Base-by-base conservation (phyloP, 495 filamentous ascomycete genomes). In the Xylaria grammica region DNA sequence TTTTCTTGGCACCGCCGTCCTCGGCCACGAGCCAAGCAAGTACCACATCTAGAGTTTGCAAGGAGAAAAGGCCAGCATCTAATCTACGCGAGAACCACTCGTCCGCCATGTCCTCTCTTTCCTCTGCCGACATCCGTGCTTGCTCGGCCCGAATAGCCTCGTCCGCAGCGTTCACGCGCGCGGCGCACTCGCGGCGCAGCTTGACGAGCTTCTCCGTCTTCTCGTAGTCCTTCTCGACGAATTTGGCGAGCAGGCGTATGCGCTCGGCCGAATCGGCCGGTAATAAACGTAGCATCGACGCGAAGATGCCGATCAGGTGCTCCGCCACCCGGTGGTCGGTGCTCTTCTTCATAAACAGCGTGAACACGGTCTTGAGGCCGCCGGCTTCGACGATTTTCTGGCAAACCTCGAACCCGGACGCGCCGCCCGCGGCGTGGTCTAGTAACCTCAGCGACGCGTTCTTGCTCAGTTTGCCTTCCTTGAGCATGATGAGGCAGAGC, bases 1-100 rank as follows among this genome's bases (percentile, higher is more conserved):
- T 90, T 42, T 77, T 82, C 75, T 82, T 87, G 5, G 92, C 91
- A 0, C 92, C 93, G 49, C 86, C 86, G 71, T 98, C 96, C 75
- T 99, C 96, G 1, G 94, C 96, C 15, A 92, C 80, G 20, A 98
- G 80, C 96, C 96, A 99, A 22, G 95, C 92, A 40, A 98, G 72
- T 38, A 97, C 88, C 11, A 92, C 85, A 78, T 98, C 95, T 49
- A 94, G 85, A 7, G 89, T 92, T 78, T 97, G 92, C 57, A 98
- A 78, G 29, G 84, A 90, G 77, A 92, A 97, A 20, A 98, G 72
- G 0, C 95, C 95, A 0, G 90, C 93, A 69, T 97, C 94, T 32
- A 98, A 79, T 22, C 93, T 80, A n/a, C 87, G 81, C 0, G 89
- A 89, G n/a, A 96, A 83, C 88, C 91, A 95, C 64, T 94, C 91